A percentile compares a stretch with the other conserved stretches of the same genome.
Evolutionary conservation across 106 monocot species (phyloP).

Genomic region (Apostasia ramifera): DNA sequence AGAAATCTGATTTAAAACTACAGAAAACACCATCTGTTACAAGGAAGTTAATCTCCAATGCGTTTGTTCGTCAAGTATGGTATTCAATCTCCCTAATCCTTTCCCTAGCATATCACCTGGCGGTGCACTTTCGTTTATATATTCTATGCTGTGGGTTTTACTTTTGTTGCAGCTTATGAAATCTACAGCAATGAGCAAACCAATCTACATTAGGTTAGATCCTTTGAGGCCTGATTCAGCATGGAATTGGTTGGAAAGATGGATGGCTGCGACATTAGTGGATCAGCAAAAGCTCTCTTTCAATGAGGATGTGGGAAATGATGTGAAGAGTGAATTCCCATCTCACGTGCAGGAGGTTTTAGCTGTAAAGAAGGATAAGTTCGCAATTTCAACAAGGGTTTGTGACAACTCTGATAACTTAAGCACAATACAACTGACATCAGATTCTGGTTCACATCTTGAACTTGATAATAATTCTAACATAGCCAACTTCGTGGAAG

Average conservation of each 20-base stretch:
- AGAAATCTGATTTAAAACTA: too few species aligned
- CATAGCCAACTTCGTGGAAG: slow-evolving; percentile 1
- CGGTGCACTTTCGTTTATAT: background rate
- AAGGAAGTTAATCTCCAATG: slow-evolving; percentile 28
- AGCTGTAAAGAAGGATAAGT: background rate
- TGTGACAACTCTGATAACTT: background rate
- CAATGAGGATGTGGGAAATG: background rate
- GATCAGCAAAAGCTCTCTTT: slow-evolving; percentile 1
- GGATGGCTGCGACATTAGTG: slow-evolving; percentile 43
- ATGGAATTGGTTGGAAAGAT: slow-evolving; percentile 79
- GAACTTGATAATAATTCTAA: slow-evolving; percentile 1
- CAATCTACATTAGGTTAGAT: slow-evolving; percentile 46
- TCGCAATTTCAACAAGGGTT: background rate
- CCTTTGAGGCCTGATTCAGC: slow-evolving; percentile 51
- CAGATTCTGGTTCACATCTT: slow-evolving; percentile 17
- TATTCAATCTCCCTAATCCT: background rate
- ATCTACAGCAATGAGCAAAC: slow-evolving; percentile 22
- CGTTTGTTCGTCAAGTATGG: slow-evolving; percentile 47
- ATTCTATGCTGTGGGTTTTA: background rate
- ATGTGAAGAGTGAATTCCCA: background rate
- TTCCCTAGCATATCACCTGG: background rate
- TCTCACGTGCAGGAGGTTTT: background rate
- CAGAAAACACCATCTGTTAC: too few species aligned
- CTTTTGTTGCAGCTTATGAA: slow-evolving; percentile 40
- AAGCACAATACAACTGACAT: slow-evolving; percentile 1